Evolutionary conservation across 2,329 filamentous ascomycete species (phyloP).

Genomic region (Beauveria scarabaeidicola): DNA sequence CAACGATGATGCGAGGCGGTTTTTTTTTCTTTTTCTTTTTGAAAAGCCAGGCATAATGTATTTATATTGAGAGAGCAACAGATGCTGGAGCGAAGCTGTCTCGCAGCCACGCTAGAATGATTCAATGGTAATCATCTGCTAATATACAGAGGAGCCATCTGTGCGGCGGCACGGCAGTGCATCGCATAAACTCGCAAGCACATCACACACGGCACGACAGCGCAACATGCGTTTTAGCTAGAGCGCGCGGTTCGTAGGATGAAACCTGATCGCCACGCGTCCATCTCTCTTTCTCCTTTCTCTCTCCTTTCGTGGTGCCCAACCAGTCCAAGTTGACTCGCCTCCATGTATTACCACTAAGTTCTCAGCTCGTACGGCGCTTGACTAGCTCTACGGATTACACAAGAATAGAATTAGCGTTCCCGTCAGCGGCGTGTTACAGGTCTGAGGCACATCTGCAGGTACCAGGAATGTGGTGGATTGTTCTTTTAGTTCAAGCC

Average conservation of each 20-base stretch:
- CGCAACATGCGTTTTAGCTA: background rate
- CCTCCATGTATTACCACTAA: background rate
- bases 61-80: background rate
- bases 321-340: background rate
- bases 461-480: background rate
- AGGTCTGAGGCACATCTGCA: background rate
- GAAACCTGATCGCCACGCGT: background rate
- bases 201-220: background rate
- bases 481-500: background rate
- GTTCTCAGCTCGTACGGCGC: background rate
- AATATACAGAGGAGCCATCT: background rate
- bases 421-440: constrained; percentile 5
- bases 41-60: background rate
- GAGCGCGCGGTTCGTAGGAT: background rate
- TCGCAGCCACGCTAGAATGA: background rate
- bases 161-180: background rate
- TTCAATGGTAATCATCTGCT: background rate
- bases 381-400: background rate
- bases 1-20: background rate
- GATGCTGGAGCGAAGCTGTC: background rate
- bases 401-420: background rate
- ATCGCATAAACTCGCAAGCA: background rate
- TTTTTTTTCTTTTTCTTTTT: background rate
- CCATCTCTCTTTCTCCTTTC: background rate
- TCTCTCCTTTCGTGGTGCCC: background rate